Evolutionary conservation across 1,284 basidiomycete genomes (phyloP).

Genomic region (Cutaneotrichosporon cyanovorans): DNA sequence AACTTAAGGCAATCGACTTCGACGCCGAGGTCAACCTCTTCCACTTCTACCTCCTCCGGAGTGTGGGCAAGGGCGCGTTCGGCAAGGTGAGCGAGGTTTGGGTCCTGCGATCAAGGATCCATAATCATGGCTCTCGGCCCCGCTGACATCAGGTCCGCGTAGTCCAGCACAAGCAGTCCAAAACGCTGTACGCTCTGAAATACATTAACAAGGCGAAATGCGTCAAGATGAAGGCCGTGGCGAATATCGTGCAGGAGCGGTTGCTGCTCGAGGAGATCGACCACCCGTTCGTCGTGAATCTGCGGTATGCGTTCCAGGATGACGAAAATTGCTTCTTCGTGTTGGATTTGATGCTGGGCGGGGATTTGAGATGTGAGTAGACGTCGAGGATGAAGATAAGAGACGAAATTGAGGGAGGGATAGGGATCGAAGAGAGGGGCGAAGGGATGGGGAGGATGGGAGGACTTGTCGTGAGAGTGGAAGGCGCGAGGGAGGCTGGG

Average conservation of each 20-base stretch:
- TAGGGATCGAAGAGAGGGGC: too few relatives aligned
- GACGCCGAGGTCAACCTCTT: slow-evolving; percentile 95
- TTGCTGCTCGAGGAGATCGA: slow-evolving; percentile 90
- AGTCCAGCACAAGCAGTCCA: slow-evolving; percentile 95
- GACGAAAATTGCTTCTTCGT: slow-evolving; percentile 98
- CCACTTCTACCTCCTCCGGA: slow-evolving; percentile 87
- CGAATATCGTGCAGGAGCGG: slow-evolving; percentile 93
- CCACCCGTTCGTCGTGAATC: slow-evolving; percentile 86
- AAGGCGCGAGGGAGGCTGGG: too few relatives aligned
- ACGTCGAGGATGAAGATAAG: too few relatives aligned
- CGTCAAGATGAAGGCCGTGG: slow-evolving; percentile 94
- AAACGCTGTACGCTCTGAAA: slow-evolving; percentile 91
- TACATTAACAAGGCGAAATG: slow-evolving; percentile 99
- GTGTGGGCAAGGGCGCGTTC: slow-evolving; percentile 96
- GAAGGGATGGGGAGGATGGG: too few relatives aligned
- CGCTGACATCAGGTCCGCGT: slow-evolving; percentile 73
- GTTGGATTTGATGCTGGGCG: slow-evolving; percentile 90
- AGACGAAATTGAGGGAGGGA: too few relatives aligned
- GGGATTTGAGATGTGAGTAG: slow-evolving; percentile 77
- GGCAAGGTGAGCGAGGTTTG: slow-evolving; percentile 85
- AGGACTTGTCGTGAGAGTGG: too few relatives aligned
- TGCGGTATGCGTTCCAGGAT: slow-evolving; percentile 95
- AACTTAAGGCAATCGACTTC: slow-evolving; percentile 82
- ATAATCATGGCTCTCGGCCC: too few relatives aligned
- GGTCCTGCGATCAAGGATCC: background rate